Evolutionary conservation across 2,329 filamentous ascomycete genomes (phyloP), one percentile per base, ranked within the genome.

Genomic region (Juglanconis sp.): DNA sequence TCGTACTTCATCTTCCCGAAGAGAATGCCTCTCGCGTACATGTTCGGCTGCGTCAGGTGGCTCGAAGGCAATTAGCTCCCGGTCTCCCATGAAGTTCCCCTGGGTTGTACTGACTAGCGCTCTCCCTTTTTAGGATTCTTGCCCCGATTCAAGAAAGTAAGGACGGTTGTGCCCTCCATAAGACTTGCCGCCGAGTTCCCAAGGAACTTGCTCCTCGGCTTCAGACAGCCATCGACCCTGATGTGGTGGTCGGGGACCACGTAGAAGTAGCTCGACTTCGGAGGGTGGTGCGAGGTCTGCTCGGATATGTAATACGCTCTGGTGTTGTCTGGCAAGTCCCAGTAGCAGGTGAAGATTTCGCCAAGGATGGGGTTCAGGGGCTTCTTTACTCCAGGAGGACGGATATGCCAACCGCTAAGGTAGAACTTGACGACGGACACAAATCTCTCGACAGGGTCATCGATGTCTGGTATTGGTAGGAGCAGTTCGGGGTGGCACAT

Each of bases 1-100:
- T 99, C 95, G 75, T 98, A 99, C 75, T 97, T 98, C 95, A 99
- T 98, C 75, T 97, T 98, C 52, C 95, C 95, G 70, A 99, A 97
- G 8, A 99, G 81, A 62, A 99, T 98, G 40, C 95, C 94, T 64
- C 95, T 86, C 30, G 94, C 95, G 74, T 99, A 99, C 92, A 99
- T 99, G 78, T 99, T 99, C 17, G 95, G 95, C 71, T 99, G 95
- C 4, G 95, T 98, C 56, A 98, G 77, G 70, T 96, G 91, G 75
- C 91, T 96, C 67, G 58, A 60, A 36, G 24, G 32, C n/a, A 13
- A 60, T 70, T 40, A 69, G 66, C 46, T 48, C 7, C 46, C 13
- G 10, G 11, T 13, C 24, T 36, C 17, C n/a, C 17, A 10, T 44
- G 9, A 15, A 15, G 5, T 13, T 17, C 35, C 9, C 38, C 81